These are phyloP conservation scores for Cryphonectria nitschkei DNA, from an alignment of 2,329 filamentous ascomycete genomes.

Conservation along the genomic window DNA sequence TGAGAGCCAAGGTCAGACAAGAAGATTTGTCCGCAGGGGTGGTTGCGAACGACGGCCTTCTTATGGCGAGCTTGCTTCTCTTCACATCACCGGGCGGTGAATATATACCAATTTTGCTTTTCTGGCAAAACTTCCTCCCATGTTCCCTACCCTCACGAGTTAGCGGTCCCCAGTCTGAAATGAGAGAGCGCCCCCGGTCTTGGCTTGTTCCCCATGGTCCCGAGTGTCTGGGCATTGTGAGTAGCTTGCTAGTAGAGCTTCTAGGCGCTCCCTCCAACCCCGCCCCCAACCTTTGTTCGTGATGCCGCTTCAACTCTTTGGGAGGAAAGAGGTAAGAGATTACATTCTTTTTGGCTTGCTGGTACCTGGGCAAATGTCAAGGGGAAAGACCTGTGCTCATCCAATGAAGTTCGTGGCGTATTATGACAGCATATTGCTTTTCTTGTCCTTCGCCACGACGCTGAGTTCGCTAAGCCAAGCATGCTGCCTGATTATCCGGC, in stretches of 20 bases:
- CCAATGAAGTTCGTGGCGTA: background rate
- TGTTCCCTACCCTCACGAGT: background rate
- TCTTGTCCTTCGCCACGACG: background rate
- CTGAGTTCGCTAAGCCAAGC: background rate
- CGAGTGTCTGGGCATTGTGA: background rate
- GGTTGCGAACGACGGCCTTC: constrained; percentile 17
- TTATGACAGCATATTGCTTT: background rate
- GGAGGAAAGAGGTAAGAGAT: background rate
- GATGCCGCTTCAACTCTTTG: too few species aligned
- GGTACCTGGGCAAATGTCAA: background rate
- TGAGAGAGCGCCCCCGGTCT: background rate
- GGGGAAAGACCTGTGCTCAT: background rate
- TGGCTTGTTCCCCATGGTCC: background rate
- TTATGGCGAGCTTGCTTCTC: constrained; percentile 15
- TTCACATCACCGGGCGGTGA: background rate
- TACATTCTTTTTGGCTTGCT: background rate
- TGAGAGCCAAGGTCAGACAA: constrained; percentile 2
- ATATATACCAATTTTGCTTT: background rate
- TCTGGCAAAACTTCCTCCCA: background rate
- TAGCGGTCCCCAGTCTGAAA: background rate
- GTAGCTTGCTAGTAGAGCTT: background rate
- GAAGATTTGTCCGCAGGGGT: constrained; percentile 9
- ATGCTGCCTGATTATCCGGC: background rate
- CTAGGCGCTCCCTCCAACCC: too few species aligned
- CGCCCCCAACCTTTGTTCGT: background rate